phyloP scores from a whole-genome alignment of 2,329 filamentous ascomycete species.

The Penicillium occitanis region DNA sequence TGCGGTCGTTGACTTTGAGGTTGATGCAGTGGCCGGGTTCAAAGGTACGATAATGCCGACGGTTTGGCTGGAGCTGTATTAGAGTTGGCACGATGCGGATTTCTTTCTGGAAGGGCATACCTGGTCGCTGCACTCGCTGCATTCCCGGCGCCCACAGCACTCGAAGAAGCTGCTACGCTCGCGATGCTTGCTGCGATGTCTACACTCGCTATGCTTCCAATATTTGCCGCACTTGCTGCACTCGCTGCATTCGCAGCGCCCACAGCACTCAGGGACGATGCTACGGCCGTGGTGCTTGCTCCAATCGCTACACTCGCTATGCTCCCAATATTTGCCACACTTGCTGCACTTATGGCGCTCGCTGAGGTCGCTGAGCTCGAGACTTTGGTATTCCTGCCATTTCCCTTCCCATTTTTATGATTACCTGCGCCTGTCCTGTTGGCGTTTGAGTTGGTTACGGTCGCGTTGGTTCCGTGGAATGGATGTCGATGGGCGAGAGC shows the following conservation, averaged over 20 bases:
- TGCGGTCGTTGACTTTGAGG: not conserved
- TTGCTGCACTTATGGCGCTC: not conserved
- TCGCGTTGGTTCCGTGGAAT: not conserved
- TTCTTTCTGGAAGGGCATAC: not conserved
- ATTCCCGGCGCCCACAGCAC: not conserved
- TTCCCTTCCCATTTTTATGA: not conserved
- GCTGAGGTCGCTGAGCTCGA: not conserved
- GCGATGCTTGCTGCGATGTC: not conserved
- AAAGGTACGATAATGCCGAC: slow-evolving; percentile 3
- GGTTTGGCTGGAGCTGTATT: not conserved
- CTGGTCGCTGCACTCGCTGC: not conserved
- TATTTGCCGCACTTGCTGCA: not conserved
- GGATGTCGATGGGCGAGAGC: not conserved
- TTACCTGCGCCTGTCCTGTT: not conserved
- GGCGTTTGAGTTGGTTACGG: no score
- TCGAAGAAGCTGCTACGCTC: not conserved
- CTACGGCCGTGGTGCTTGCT: not conserved
- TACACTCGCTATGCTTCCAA: not conserved
- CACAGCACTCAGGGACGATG: not conserved
- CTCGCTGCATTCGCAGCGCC: not conserved
- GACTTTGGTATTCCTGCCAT: not conserved
- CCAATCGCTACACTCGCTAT: not conserved
- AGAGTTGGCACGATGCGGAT: not conserved
- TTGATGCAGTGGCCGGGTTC: slow-evolving; percentile 3
- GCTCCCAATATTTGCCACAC: not conserved